phyloP scores from a whole-genome alignment of 2,329 filamentous ascomycete species.

The Xylaria arbuscula region DNA sequence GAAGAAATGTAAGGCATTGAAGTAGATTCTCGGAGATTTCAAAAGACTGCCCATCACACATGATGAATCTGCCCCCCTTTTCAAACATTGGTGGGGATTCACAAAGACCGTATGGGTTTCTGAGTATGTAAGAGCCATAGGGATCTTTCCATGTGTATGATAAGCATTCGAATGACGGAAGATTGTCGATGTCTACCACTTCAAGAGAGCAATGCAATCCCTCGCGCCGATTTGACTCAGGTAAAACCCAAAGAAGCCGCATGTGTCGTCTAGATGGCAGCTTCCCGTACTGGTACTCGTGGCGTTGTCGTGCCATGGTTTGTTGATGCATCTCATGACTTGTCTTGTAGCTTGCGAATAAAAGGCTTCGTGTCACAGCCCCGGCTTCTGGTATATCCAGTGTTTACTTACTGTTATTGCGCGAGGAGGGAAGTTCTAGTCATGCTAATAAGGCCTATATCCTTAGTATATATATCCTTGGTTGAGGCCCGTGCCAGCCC shows the following conservation, averaged over 20 bases:
- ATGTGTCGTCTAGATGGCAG: not conserved
- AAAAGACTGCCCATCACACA: conserved; percentile 8
- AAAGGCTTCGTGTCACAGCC: too few relatives aligned
- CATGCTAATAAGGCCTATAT: too few relatives aligned
- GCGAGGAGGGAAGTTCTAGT: too few relatives aligned
- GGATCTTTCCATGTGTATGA: conserved; percentile 32
- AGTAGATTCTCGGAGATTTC: conserved; percentile 19
- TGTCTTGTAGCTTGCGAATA: too few relatives aligned
- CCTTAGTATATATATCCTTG: too few relatives aligned
- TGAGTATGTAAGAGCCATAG: conserved; percentile 11
- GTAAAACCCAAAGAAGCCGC: not conserved
- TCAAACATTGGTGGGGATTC: too few relatives aligned
- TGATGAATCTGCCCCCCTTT: too few relatives aligned
- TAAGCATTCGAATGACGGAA: not conserved
- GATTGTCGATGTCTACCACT: not conserved
- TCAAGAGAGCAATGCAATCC: not conserved
- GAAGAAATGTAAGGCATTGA: not conserved
- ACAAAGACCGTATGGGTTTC: too few relatives aligned
- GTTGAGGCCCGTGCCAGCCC: too few relatives aligned
- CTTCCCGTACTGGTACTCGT: not conserved
- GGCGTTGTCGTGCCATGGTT: not conserved
- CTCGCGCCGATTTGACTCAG: not conserved
- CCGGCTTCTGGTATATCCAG: too few relatives aligned
- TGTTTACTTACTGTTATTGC: too few relatives aligned
- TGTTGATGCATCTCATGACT: too few relatives aligned